Evolutionary conservation across 805 yeast genomes (phyloP).

Genomic region (Zygoascus ofunaensis): DNA sequence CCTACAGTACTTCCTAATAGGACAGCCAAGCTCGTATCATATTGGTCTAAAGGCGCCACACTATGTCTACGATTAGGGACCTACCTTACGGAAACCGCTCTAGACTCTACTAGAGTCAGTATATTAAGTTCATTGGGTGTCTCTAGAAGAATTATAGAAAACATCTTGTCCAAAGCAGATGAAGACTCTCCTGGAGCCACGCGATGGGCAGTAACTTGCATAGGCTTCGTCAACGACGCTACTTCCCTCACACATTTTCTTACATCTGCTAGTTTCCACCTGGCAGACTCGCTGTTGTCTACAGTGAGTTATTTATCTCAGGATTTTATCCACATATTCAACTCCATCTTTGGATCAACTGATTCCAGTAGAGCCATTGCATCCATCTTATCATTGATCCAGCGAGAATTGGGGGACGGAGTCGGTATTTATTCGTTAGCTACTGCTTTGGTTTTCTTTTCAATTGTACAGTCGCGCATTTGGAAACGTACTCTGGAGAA

Average conservation of each 20-base stretch:
- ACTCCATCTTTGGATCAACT: conserved; percentile 27
- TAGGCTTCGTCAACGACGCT: conserved; percentile 17
- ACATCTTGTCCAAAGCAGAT: conserved; percentile 23
- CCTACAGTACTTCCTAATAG: conserved; percentile 21
- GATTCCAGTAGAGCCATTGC: conserved; percentile 26
- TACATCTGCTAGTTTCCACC: conserved; percentile 24
- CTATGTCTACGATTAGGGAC: conserved; percentile 23
- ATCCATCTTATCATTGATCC: conserved; percentile 20
- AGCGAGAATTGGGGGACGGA: conserved; percentile 24
- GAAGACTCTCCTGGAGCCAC: conserved; percentile 24
- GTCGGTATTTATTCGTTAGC: conserved; percentile 23
- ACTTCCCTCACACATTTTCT: conserved; percentile 23
- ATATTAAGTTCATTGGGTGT: conserved; percentile 22
- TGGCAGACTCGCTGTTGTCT: conserved; percentile 19
- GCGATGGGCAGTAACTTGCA: conserved; percentile 19
- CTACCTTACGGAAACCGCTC: conserved; percentile 21
- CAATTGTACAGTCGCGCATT: conserved; percentile 23
- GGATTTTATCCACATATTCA: conserved; percentile 24
- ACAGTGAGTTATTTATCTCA: conserved; percentile 20
- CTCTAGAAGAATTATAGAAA: conserved; percentile 22
- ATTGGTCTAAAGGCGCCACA: conserved; percentile 21
- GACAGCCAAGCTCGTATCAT: conserved; percentile 22
- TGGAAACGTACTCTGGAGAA: conserved; percentile 18
- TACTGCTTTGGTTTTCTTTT: conserved; percentile 23
- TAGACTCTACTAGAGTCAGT: conserved; percentile 21